Conservation (phyloP, 305 asterid genomes). For the Fraxinus latifolia region DNA sequence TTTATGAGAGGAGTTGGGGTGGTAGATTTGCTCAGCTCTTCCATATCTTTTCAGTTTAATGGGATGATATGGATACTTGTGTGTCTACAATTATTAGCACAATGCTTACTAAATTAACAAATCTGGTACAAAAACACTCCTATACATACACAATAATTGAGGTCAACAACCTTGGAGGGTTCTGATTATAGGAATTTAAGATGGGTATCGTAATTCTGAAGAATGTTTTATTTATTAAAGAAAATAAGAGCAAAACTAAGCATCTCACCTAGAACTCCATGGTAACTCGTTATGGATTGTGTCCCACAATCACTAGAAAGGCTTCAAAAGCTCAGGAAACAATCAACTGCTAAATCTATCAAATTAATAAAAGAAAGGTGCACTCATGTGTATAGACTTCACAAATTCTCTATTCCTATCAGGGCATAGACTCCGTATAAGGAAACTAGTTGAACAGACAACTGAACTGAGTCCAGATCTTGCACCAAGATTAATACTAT, state of each 20-base stretch:
- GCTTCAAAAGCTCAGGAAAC: background rate
- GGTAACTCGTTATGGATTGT: background rate
- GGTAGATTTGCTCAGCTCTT: background rate
- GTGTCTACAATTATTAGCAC: background rate
- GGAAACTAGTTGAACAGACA: background rate
- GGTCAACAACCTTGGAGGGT: background rate
- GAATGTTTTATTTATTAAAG: background rate
- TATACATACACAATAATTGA: background rate
- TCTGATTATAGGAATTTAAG: background rate
- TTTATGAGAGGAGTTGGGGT: background rate
- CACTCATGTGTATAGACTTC: background rate
- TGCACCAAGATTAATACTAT: background rate
- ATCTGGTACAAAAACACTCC: background rate
- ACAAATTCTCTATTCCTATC: background rate
- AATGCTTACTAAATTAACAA: background rate
- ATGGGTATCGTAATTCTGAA: background rate
- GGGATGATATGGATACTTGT: background rate
- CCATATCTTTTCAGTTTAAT: background rate
- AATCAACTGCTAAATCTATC: background rate
- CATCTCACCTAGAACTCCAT: background rate
- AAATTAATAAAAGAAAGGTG: background rate
- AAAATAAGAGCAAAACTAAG: background rate
- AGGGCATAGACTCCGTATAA: background rate
- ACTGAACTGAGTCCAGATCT: background rate
- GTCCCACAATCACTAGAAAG: conserved; percentile 2